phyloP scores from a whole-genome alignment of 306 rosid genomes.

The Begonia fuchsioides region DNA sequence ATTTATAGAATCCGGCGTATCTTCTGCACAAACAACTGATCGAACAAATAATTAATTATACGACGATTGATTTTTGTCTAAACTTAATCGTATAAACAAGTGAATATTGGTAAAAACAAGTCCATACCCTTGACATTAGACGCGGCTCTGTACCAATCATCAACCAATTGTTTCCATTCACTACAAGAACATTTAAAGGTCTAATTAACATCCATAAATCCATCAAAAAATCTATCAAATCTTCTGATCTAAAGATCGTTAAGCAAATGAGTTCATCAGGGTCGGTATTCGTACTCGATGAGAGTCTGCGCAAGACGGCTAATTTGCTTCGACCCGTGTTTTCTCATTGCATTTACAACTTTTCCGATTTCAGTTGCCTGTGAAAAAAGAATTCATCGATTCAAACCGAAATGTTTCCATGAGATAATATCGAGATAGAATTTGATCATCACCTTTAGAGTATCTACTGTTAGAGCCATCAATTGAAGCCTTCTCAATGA shows the following conservation, averaged over 20 bases:
- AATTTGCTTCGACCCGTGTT: constrained; percentile 45
- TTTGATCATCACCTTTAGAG: constrained; percentile 40
- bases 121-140: constrained; percentile 25
- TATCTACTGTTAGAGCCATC: constrained; percentile 55
- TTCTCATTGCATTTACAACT: constrained; percentile 56
- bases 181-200: constrained; percentile 16
- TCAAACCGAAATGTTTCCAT: neutral
- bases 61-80: neutral
- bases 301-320: constrained; percentile 52
- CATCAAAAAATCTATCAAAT: neutral
- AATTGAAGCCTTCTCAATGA: constrained; percentile 79
- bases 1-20: constrained; percentile 56
- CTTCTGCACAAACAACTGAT: constrained; percentile 29
- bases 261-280: neutral
- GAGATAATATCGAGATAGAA: neutral
- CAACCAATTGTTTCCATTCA: constrained; percentile 65
- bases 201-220: neutral
- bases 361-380: constrained; percentile 91
- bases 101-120: neutral
- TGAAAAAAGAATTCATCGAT: constrained; percentile 3
- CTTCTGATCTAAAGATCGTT: neutral
- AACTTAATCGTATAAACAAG: too few relatives aligned
- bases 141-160: constrained; percentile 58
- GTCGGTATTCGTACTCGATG: constrained; percentile 32
- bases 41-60: neutral